Percentiles rank a stretch among this genome's conserved stretches.
Evolutionary conservation across 306 rosid species (phyloP).

Genomic region (Argentina anserina): DNA sequence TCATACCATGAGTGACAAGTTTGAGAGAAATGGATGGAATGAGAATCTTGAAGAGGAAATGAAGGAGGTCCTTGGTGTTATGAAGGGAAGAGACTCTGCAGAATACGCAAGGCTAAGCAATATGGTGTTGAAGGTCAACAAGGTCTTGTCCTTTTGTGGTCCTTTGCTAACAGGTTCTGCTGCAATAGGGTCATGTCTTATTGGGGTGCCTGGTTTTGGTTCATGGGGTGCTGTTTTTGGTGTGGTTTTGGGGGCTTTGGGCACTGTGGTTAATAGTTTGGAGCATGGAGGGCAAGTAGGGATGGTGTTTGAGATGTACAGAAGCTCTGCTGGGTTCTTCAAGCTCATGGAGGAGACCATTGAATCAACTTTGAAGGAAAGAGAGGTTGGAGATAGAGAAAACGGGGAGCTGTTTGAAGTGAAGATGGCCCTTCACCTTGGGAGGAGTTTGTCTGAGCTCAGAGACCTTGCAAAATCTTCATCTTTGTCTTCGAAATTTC

Average conservation of each 20-base stretch:
- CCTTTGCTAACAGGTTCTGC: slow-evolving; percentile 58
- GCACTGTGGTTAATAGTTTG: slow-evolving; percentile 50
- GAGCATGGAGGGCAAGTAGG: slow-evolving; percentile 89
- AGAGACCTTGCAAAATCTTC: slow-evolving; percentile 40
- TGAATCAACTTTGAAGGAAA: slow-evolving; percentile 36
- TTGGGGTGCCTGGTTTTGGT: slow-evolving; percentile 16
- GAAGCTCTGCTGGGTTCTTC: slow-evolving; percentile 46
- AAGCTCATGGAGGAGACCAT: slow-evolving; percentile 65
- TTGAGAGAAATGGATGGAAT: slow-evolving; percentile 53
- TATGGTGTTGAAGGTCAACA: slow-evolving; percentile 41
- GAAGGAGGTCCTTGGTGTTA: slow-evolving; percentile 36
- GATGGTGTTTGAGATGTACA: slow-evolving; percentile 75
- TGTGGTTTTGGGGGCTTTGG: slow-evolving; percentile 54
- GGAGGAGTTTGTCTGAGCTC: slow-evolving; percentile 57
- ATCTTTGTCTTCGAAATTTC: slow-evolving; percentile 23
- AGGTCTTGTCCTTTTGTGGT: slow-evolving; percentile 50
- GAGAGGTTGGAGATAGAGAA: slow-evolving; percentile 46
- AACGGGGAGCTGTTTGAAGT: slow-evolving; percentile 60
- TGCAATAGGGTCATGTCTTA: slow-evolving; percentile 49
- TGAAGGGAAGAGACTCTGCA: slow-evolving; percentile 44
- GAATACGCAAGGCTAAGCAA: slow-evolving; percentile 45
- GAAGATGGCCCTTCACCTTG: slow-evolving; percentile 55
- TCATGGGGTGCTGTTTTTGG: slow-evolving; percentile 48
- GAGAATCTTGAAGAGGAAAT: slow-evolving; percentile 48
- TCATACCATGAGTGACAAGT: background rate